Base-by-base conservation (phyloP, 495 filamentous ascomycete species). In the Trichodelitschia bisporula region DNA sequence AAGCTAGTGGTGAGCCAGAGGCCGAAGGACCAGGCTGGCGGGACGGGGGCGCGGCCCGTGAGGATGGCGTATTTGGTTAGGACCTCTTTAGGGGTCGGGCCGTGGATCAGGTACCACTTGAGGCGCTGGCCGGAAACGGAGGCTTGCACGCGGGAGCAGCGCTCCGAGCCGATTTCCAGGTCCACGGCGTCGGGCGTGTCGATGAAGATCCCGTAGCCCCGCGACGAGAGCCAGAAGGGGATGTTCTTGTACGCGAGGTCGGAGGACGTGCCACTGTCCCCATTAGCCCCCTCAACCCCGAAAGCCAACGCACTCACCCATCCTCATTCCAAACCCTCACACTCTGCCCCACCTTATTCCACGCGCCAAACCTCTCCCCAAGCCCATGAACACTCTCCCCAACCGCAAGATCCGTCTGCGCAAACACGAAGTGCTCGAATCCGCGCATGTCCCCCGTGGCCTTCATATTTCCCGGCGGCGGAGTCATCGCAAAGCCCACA, bases 191-290 rank as follows among this genome's bases (percentile, higher is more conserved):
- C 41, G 0, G 41, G 41, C 1, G 38, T 37, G 18, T 43, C 41
- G 44, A 77, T 61, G 45, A 76, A 76, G n/a, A 77, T 56, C 15
- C 71, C 71, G 43, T 77, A 79, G 1, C 69, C 69, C 10, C 56
- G 52, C 0, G 64, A 72, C 34, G 64, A 72, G 19, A 77, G 49
- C 45, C 69, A 76, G 46, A 77, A 77, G 1, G 68, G 62, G 4
- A 77, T 56, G 40, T 77, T 77, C 49, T 77, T 77, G 43, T 79
- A 79, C 0, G 69, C 69, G 35, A 74, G 58, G 30, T 77, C 71
- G 12, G 59, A 66, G 0, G 61, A 69, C 12, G 73, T 77, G 5
- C 71, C 72, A 2, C 21, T 25, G 8, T 8, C n/a, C n/a, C n/a
- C n/a, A n/a, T n/a, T n/a, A n/a, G n/a, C n/a, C n/a, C n/a, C n/a